A percentile compares a stretch with the other conserved stretches of the same genome.
Evolutionary conservation across 331 rosid genomes (phyloP).

Genomic region (Quercus phellos): DNA sequence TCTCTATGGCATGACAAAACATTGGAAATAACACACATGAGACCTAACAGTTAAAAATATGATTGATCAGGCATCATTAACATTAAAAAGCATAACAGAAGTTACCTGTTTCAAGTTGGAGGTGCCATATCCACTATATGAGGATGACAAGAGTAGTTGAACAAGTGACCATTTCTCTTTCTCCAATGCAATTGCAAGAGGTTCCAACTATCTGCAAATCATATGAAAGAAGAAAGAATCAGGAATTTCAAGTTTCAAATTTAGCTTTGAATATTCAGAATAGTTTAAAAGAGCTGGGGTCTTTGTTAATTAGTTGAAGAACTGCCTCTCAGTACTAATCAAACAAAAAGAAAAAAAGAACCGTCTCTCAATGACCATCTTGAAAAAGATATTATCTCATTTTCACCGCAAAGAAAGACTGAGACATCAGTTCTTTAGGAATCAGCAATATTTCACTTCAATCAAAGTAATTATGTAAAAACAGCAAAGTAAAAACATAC

Average conservation of each 20-base stretch:
- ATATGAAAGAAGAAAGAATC: slow-evolving; percentile 16
- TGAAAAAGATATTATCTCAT: background rate
- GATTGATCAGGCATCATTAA: no score
- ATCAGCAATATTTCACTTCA: background rate
- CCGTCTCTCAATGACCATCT: background rate
- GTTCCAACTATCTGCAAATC: slow-evolving; percentile 77
- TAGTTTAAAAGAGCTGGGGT: background rate
- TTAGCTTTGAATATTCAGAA: background rate
- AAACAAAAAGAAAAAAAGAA: no score
- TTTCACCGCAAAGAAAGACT: background rate
- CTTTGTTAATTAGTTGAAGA: background rate
- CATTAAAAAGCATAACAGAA: no score
- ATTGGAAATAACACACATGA: background rate
- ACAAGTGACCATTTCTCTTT: slow-evolving; percentile 92
- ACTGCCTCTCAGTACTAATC: background rate
- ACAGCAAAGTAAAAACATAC: slow-evolving; percentile 39
- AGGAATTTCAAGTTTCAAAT: background rate
- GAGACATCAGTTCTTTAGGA: background rate
- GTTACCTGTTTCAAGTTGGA: no score
- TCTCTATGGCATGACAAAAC: background rate
- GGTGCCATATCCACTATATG: slow-evolving; percentile 50
- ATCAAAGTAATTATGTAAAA: background rate
- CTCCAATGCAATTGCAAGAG: slow-evolving; percentile 92
- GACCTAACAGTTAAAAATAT: no score
- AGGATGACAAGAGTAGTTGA: slow-evolving; percentile 90